Evolutionary conservation across 1,284 basidiomycete species (phyloP), one percentile per base, ranked within the genome.

Genomic region (Mycena citricolor): DNA sequence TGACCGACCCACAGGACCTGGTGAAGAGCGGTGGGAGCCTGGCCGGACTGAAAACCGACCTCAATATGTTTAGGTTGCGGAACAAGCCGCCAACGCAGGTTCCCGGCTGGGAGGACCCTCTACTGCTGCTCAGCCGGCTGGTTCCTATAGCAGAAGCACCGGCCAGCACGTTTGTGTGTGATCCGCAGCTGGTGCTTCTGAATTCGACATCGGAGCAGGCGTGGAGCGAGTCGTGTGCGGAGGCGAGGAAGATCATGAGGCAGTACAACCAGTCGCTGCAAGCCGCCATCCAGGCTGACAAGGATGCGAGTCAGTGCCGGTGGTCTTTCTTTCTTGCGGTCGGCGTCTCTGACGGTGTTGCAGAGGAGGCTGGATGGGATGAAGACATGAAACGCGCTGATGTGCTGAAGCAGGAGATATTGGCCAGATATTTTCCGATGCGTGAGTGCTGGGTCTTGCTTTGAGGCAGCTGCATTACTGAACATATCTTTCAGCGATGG

Each of bases 321-420:
- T 19, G 32, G 11, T 2, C 4, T 21, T 14, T 3, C 19, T 16
- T 8, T 7, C 12, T n/a, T 8, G 26, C 1, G 17, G 23, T 10
- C 20, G 4, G 32, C 17, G 28, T 34, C 20, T 32, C 21, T 19
- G 24, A 14, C 13, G 10, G 3, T 39, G n/a, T 13, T 13, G 22
- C 12, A 54, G 52, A 51, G 17, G 20, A 32, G 4, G 26, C 33
- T 12, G 44, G 43, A 5, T 19, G 43, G 11, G 34, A 47, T 16
- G 52, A 50, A 8, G 48, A 45, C 19, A 44, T 44, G 16, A 31
- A 36, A 20, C 48, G 48, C 1, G 39, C 48, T 1, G 52, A 54
- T 16, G 5, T 21, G 10, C 19, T 25, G 7, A 54, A 54, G 30
- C 31, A 42, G 2, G n/a, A 19, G 8, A 33, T 48, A 17, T 48